Base-by-base conservation (phyloP, 192 early-diverging fungal species). In the Diversispora eburnea region DNA sequence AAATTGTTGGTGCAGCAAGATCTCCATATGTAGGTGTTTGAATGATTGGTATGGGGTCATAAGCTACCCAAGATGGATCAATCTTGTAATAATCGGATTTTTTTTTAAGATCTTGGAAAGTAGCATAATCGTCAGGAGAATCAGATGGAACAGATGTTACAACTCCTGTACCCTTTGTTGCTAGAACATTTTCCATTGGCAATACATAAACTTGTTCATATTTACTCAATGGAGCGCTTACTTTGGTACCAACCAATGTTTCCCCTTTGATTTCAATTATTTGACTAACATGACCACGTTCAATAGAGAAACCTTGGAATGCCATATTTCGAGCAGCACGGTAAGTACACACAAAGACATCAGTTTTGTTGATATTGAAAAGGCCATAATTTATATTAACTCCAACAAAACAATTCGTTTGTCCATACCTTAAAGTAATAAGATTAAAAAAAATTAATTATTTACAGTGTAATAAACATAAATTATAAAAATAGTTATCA, bases 141-240 rank as follows among this genome's bases (percentile, higher is more conserved):
- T 99, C 98, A 0, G 96, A 98, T 43, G 98, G 98, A 42, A 99
- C 98, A 7, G 98, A 99, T 0, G 96, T 98, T 46, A 98, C 96
- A 33, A 99, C 95, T 66, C 98, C 98, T 1, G 98, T 99, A 74
- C 98, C 98, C 86, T 96, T 99, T 61, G 91, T 94, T 47, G 92
- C 88, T 57, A 97, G 82, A 22, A 99, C 95, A 57, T 92, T 94
- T 33, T 98, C 98, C 95, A 98, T 97, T 33, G 98, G 98, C 65
- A 99, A 86, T 62, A 96, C 93, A 75, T 94, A 99, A 20, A 99
- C 91, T 22, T 84, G 78, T 67, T 83, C 75, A 78, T 89, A 98
- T 48, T 76, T 67, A 76, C 91, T 88, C 60, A 97, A 85, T 62
- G 98, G 98, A 59, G 95, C 95, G 62, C 88, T 85, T 72, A 99